Evolutionary conservation across 2,329 filamentous ascomycete genomes (phyloP).

Genomic region (Uncinocarpus reesii): DNA sequence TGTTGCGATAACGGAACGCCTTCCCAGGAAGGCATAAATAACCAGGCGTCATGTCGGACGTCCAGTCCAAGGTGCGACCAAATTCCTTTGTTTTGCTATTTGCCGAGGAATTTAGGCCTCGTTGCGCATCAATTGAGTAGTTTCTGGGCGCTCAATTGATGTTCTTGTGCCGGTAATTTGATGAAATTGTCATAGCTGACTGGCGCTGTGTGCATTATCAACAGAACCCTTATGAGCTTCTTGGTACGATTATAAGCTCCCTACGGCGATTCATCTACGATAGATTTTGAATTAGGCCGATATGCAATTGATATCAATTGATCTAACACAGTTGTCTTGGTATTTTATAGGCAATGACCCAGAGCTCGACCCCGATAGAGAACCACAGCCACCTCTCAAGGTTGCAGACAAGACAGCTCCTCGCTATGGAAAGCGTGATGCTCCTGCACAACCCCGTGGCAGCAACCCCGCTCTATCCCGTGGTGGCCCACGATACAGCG

Average conservation of each 20-base stretch:
- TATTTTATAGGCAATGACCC: constrained; percentile 52
- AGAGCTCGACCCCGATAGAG: constrained; percentile 62
- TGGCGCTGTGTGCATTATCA: constrained; percentile 9
- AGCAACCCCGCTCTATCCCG: constrained; percentile 29
- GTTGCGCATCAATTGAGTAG: constrained; percentile 14
- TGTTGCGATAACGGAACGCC: constrained; percentile 41
- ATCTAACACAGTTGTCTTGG: constrained; percentile 3
- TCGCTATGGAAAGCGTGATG: constrained; percentile 79
- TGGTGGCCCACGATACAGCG: constrained; percentile 48
- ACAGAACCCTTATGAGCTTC: constrained; percentile 95
- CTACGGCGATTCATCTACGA: constrained; percentile 15
- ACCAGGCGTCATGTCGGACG: constrained; percentile 43
- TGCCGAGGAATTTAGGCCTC: not conserved
- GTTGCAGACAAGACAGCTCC: constrained; percentile 73
- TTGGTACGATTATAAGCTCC: constrained; percentile 56
- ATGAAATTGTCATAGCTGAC: constrained; percentile 19
- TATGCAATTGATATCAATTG: constrained; percentile 11
- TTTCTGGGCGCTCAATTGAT: constrained; percentile 1
- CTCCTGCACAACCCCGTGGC: constrained; percentile 27
- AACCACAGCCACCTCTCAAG: constrained; percentile 69
- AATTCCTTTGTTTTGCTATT: not conserved
- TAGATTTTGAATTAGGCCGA: constrained; percentile 21
- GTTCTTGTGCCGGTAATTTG: not conserved
- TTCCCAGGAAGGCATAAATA: constrained; percentile 42
- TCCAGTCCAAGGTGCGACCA: constrained; percentile 43